These are phyloP conservation scores for Rhododendron mucronatum DNA, from an alignment of 148 eudicot genomes.

Conservation along the genomic window DNA sequence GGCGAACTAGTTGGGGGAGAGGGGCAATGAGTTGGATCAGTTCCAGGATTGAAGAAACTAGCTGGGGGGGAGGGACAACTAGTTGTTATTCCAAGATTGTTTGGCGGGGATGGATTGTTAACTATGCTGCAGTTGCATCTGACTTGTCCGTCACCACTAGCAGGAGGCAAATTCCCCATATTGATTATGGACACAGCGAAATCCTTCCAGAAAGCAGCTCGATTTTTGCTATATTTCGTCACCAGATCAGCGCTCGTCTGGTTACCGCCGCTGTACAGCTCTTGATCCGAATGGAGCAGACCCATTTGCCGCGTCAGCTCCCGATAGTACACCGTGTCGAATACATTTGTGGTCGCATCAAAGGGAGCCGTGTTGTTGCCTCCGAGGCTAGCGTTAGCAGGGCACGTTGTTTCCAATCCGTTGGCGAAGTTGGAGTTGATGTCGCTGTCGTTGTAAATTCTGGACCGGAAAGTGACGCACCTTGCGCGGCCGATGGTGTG, in stretches of 20 bases:
- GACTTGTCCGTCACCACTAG: slow-evolving; percentile 23
- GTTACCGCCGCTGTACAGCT: slow-evolving; percentile 24
- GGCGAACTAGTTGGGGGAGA: neutral
- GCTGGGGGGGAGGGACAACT: neutral
- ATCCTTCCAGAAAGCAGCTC: neutral
- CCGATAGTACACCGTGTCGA: slow-evolving; percentile 37
- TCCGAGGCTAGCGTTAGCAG: slow-evolving; percentile 13
- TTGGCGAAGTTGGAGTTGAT: slow-evolving; percentile 21
- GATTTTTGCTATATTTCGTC: slow-evolving; percentile 15
- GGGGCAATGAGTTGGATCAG: neutral
- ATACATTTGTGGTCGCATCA: slow-evolving; percentile 20
- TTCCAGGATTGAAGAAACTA: too few relatives aligned
- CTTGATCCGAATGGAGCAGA: slow-evolving; percentile 46
- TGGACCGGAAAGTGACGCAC: slow-evolving; percentile 29
- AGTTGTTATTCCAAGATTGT: too few relatives aligned
- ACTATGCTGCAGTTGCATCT: slow-evolving; percentile 8
- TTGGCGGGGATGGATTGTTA: neutral
- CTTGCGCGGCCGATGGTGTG: slow-evolving; percentile 50
- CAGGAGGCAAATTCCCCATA: slow-evolving; percentile 35
- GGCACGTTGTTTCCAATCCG: slow-evolving; percentile 21
- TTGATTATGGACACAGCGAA: slow-evolving; percentile 32
- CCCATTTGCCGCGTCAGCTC: slow-evolving; percentile 24
- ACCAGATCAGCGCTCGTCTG: slow-evolving; percentile 24
- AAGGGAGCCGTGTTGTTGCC: slow-evolving; percentile 24
- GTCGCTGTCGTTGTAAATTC: slow-evolving; percentile 36